Evolutionary conservation across 2,329 filamentous ascomycete species (phyloP).

Genomic region (Pestalotiopsis sp.): DNA sequence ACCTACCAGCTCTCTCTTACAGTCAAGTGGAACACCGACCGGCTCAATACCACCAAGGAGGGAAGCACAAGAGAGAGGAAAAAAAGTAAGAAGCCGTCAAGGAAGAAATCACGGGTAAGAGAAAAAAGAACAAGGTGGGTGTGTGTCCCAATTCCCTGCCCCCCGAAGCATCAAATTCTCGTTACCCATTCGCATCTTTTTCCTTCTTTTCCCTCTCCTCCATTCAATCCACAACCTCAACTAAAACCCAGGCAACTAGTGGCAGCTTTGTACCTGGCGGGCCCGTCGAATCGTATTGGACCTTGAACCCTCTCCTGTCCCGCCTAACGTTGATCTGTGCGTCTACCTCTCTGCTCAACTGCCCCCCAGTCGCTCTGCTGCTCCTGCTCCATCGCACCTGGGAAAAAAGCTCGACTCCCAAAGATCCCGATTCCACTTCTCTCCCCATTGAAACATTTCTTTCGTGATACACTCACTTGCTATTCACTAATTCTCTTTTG

Average conservation of each 20-base stretch:
- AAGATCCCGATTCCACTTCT: neutral
- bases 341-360: neutral
- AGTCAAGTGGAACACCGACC: neutral
- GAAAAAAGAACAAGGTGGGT: neutral
- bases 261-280: conserved; percentile 10
- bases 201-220: neutral
- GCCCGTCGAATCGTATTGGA: conserved; percentile 1
- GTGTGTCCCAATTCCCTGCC: neutral
- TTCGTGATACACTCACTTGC: conserved; percentile 9
- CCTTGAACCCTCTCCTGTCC: neutral
- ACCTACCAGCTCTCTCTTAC: neutral
- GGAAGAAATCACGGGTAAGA: neutral
- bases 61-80: neutral
- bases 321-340: conserved; percentile 10
- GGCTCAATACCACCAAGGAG: neutral
- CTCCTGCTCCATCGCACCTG: neutral
- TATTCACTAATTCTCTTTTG: conserved; percentile 3
- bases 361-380: conserved; percentile 11
- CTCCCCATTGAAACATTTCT: conserved; percentile 10
- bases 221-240: neutral
- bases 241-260: neutral
- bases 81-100: neutral
- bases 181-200: neutral
- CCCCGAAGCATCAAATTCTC: neutral
- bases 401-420: conserved; percentile 15